A percentile compares a stretch with the other conserved stretches of the same genome.
Conservation (phyloP, 129 eudicot species). For the Flaveria brownii region DNA sequence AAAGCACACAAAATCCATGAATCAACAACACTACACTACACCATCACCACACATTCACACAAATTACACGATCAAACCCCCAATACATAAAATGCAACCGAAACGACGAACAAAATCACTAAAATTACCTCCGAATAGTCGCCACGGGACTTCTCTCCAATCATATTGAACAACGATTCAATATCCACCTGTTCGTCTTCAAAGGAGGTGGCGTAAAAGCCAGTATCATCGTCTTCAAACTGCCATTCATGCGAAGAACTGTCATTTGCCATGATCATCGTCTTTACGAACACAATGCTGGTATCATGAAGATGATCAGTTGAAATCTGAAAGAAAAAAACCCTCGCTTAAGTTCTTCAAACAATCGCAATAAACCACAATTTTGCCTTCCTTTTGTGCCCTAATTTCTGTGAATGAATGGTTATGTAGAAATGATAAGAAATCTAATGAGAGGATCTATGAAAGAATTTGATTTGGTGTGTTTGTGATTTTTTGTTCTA, state of each 20-base stretch:
- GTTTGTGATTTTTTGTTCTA: conserved; percentile 9
- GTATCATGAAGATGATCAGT: neutral
- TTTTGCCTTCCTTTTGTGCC: conserved; percentile 21
- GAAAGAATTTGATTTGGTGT: neutral
- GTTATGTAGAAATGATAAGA: neutral
- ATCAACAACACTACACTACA: conserved; percentile 15
- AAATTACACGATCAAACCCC: neutral
- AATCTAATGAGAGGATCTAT: conserved; percentile 25
- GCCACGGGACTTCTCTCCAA: conserved; percentile 33
- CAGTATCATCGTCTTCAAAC: conserved; percentile 23
- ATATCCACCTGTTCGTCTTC: conserved; percentile 26
- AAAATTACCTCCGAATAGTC: conserved; percentile 26
- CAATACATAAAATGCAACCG: neutral
- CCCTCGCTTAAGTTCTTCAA: neutral
- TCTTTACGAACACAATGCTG: conserved; percentile 15
- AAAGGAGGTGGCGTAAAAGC: conserved; percentile 10
- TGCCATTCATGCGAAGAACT: conserved; percentile 11
- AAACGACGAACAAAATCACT: neutral
- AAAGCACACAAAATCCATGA: neutral
- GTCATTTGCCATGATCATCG: conserved; percentile 34
- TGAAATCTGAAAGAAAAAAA: conserved; percentile 1
- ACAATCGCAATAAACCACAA: neutral
- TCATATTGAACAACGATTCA: conserved; percentile 4
- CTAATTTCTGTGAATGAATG: conserved; percentile 23
- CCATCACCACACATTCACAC: neutral